A percentile compares a stretch with the other conserved stretches of the same genome.
Evolutionary conservation across 371 early-diverging fungal genomes (phyloP).

Genomic region (Zopfochytrium polystomum): DNA sequence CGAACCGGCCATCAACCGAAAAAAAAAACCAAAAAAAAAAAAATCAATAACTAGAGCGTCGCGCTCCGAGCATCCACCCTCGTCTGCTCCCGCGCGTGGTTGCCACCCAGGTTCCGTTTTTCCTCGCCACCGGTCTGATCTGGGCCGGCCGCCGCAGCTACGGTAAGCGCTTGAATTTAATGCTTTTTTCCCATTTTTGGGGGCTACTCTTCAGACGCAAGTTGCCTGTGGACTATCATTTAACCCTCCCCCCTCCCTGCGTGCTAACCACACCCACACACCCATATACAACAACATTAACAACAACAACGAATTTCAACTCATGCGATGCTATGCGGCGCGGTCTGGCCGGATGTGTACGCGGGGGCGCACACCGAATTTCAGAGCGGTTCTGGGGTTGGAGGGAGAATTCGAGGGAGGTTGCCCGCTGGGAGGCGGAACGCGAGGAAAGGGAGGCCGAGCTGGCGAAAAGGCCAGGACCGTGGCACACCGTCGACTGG

Average conservation of each 20-base stretch:
- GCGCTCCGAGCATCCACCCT: slow-evolving; percentile 33
- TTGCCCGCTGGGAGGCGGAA: slow-evolving; percentile 36
- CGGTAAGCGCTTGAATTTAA: slow-evolving; percentile 25
- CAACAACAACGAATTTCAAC: not conserved
- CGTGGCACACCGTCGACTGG: not conserved
- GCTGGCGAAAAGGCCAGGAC: not conserved
- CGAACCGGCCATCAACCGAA: slow-evolving; percentile 34
- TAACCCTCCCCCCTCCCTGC: not conserved
- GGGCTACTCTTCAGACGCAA: slow-evolving; percentile 3
- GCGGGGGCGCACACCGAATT: not conserved
- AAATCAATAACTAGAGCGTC: too few relatives aligned
- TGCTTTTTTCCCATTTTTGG: not conserved
- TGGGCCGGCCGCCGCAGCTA: slow-evolving; percentile 36
- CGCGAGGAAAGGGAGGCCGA: not conserved
- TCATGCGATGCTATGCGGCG: not conserved
- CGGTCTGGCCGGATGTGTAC: not conserved
- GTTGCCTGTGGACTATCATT: not conserved
- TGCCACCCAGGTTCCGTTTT: slow-evolving; percentile 50
- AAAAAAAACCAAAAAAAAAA: too few relatives aligned
- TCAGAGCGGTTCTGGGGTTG: slow-evolving; percentile 93
- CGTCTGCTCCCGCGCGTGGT: slow-evolving; percentile 36
- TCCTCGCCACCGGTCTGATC: slow-evolving; percentile 37
- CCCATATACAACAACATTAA: not conserved
- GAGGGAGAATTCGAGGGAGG: slow-evolving; percentile 83
- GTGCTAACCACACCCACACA: not conserved